Base-by-base conservation (phyloP, 306 rosid genomes). In the Carpinus fangiana region DNA sequence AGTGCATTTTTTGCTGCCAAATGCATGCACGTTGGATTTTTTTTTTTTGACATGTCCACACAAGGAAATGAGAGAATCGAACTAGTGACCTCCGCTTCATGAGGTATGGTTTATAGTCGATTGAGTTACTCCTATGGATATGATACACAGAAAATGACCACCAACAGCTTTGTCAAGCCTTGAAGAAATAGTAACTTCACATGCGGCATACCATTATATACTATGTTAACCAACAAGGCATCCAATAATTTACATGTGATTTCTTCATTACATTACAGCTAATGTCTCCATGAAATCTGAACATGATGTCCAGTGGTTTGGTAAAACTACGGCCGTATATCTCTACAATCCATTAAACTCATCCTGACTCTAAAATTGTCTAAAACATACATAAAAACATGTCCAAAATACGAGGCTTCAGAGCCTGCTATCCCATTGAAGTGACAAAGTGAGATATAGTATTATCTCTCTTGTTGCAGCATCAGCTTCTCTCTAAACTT, bases 341-440 rank as follows among this genome's bases (percentile, higher is more conserved):
- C 36, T 23, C 65, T 59, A 59, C 65, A 59, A 23, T n/a, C 31
- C 4, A 38, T 17, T 38, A 66, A 38, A 38, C 26, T 38, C 17
- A 8, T 9, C 12, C 72, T 4, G 26, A 10, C 7, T 65, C 23
- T 8, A 41, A 18, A 12, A 66, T 38, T 3, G 26, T 38, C 26
- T 38, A 18, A 66, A 66, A 18, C 50, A 66, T 38, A 4, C 8
- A 38, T 38, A 8, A 41, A 31, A 31, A 4, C 48, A 41, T 70
- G 57, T 46, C 45, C 74, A 10, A 62, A 75, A 73, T 60, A 60
- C 18, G 62, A 75, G 78, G 72, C 79, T 80, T 80, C 47, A 28
- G 74, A 78, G 71, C 68, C 76, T 69, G 71, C 50, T 26, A 59
- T 78, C n/a, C 14, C 71, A 26, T 61, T 61, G 13, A 57, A 60